phyloP scores from a whole-genome alignment of 1,139 yeast species.

The Debaryomyces sp. region DNA sequence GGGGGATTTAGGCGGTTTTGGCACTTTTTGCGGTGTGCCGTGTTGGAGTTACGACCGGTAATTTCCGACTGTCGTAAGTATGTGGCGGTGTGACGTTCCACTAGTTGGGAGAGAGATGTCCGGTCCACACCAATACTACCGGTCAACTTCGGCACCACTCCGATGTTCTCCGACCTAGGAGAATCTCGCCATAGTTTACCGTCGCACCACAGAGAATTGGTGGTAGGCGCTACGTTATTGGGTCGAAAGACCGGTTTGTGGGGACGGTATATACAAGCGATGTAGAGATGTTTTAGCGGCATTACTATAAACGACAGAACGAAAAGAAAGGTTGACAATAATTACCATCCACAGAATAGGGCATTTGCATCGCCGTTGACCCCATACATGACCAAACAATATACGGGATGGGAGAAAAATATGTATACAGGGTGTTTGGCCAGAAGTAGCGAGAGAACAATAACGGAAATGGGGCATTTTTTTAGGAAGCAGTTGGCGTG shows the following conservation, averaged over 20 bases:
- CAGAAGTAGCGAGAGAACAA: slow-evolving; percentile 1
- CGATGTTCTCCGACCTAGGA: neutral
- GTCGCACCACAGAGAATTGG: neutral
- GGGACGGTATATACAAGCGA: neutral
- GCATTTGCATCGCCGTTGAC: slow-evolving; percentile 8
- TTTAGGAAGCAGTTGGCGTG: neutral
- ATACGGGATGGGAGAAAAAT: neutral
- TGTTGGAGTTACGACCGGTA: neutral
- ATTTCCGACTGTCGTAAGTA: neutral
- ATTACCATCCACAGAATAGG: neutral
- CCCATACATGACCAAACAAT: slow-evolving; percentile 3
- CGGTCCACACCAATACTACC: neutral
- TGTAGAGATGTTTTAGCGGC: neutral
- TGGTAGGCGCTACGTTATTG: neutral
- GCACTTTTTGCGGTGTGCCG: neutral
- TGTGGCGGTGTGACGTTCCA: neutral
- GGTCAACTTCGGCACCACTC: neutral
- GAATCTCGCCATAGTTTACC: neutral
- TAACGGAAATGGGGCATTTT: neutral
- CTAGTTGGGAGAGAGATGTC: neutral
- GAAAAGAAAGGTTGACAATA: neutral
- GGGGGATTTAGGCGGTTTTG: neutral
- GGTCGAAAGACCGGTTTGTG: neutral
- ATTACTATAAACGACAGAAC: neutral
- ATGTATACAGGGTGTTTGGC: neutral